These are phyloP conservation scores for Epichloe glyceriae DNA, from an alignment of 2,329 filamentous ascomycete species.

Conservation along the genomic window DNA sequence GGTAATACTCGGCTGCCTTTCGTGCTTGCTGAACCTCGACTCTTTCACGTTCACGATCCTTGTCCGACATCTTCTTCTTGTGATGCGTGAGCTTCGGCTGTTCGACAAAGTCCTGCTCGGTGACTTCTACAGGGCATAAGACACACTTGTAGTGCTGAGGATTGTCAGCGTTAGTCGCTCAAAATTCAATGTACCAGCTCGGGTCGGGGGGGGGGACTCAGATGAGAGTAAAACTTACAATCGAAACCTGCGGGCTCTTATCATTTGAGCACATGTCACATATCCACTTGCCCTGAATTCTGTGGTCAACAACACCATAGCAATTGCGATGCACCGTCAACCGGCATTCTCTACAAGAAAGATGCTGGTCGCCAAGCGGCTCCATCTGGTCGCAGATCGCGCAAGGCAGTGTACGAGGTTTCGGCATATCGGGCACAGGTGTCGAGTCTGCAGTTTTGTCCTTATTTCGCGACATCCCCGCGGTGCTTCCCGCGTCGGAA, in stretches of 20 bases:
- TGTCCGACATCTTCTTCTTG: conserved; percentile 83
- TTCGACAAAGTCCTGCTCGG: conserved; percentile 73
- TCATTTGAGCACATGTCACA: conserved; percentile 97
- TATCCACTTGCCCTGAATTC: conserved; percentile 68
- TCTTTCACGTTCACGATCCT: conserved; percentile 79
- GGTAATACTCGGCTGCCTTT: conserved; percentile 69
- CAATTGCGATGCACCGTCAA: conserved; percentile 85
- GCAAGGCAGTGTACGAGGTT: conserved; percentile 67
- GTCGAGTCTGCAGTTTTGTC: conserved; percentile 42
- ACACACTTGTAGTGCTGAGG: conserved; percentile 72
- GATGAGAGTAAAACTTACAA: conserved; percentile 40
- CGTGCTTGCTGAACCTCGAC: conserved; percentile 72
- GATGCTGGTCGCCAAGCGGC: conserved; percentile 54
- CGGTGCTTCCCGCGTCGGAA: conserved; percentile 31
- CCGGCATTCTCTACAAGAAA: conserved; percentile 77
- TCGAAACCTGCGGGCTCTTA: conserved; percentile 82
- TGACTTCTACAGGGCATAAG: conserved; percentile 72
- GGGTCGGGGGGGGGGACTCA: neutral
- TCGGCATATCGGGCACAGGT: conserved; percentile 61
- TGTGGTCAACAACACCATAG: conserved; percentile 69
- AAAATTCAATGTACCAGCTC: neutral
- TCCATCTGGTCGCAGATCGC: conserved; percentile 70
- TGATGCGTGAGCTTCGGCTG: conserved; percentile 36
- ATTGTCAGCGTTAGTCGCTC: conserved; percentile 16
- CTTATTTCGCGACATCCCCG: conserved; percentile 41